Evolutionary conservation across 345 rosid species (phyloP), one percentile per base, ranked within the genome.

Genomic region (Brassica rapa): DNA sequence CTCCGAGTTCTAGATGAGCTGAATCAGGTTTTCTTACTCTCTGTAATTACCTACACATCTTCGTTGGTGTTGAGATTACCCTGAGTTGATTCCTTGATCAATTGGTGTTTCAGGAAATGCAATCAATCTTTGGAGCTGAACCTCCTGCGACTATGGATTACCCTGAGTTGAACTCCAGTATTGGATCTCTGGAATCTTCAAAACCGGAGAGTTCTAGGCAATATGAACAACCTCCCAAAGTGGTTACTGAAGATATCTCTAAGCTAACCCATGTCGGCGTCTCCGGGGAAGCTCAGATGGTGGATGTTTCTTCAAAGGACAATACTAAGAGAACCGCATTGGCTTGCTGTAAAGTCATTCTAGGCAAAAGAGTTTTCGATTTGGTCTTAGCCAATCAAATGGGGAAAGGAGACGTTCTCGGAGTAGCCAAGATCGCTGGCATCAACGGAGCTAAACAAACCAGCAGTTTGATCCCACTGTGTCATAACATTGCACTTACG

Each of bases 391-490:
- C 96, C 25, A 93, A 91, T 74, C 90, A 91, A 72, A 81, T 91
- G 92, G 89, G 87, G 5, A 95, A 95, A 85, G 99, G 98, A 76
- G 99, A 95, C 84, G 98, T 95, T 75, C 91, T 95, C 65, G 88
- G 87, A 29, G 97, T 95, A 68, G 97, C 98, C 4, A 95, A 88
- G 82, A 85, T 95, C 4, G 97, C 99, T 5, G 98, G 98, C 66
- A 93, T 93, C 33, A 85, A 83, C 27, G 99, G 96, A 74, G 96
- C 98, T 5, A 95, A 95, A 85, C 88, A 88, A 15, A 95, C 98
- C 0, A 89, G 99, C 78, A 86, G 70, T 77, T 93, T 95, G 66
- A 90, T 95, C 21, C 97, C 98, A 0, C 67, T 95, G 39, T 93
- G 97, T 80, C 99, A 95, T 84, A 95, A 91, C 84, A 91, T 95